Conservation (phyloP, 306 rosid genomes). For the Malus sylvestris region DNA sequence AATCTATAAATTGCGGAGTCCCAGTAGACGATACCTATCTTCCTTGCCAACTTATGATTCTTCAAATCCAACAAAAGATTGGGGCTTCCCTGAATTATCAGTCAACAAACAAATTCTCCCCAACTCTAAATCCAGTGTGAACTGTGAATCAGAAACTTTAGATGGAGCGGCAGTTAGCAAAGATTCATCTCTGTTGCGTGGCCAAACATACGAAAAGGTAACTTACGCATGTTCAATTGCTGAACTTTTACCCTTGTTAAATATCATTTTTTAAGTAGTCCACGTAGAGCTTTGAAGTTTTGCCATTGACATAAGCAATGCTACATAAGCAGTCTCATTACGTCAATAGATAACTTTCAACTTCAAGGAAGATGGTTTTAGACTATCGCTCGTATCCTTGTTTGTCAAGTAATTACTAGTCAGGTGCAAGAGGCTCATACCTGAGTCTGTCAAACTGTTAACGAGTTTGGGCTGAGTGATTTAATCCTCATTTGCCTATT, state of each 20-base stretch:
- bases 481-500: not conserved
- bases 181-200: slow-evolving; percentile 22
- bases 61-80: slow-evolving; percentile 72
- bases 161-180: slow-evolving; percentile 21
- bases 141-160: slow-evolving; percentile 23
- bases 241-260: not conserved
- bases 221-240: not conserved
- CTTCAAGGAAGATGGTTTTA: not conserved
- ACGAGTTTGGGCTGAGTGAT: not conserved
- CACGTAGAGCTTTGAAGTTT: not conserved
- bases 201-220: slow-evolving; percentile 42
- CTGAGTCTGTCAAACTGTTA: not conserved
- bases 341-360: not conserved
- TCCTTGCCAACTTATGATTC: slow-evolving; percentile 65
- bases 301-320: too few species aligned
- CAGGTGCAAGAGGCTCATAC: not conserved
- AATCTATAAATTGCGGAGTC: slow-evolving; percentile 65
- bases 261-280: not conserved
- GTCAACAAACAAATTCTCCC: slow-evolving; percentile 14
- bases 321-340: not conserved
- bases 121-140: slow-evolving; percentile 19
- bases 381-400: not conserved
- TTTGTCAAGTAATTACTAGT: not conserved
- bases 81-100: slow-evolving; percentile 73
- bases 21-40: slow-evolving; percentile 57